Evolutionary conservation across 441 rosid genomes (phyloP).

Genomic region (Gossypium trilobum): DNA sequence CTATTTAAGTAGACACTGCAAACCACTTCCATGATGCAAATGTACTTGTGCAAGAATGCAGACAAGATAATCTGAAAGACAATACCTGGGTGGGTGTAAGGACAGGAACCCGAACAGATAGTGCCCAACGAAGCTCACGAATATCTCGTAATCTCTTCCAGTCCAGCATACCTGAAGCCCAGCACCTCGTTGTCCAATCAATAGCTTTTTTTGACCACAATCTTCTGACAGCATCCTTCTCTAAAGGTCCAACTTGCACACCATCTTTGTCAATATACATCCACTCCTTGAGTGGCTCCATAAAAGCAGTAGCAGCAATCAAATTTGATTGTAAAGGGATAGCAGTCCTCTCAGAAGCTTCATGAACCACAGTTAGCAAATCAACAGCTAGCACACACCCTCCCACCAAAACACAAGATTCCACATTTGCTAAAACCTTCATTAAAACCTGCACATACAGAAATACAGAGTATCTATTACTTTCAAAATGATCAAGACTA

Average conservation of each 20-base stretch:
- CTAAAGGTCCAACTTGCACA: constrained; percentile 77
- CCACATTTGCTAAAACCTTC: constrained; percentile 86
- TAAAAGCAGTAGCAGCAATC: constrained; percentile 96
- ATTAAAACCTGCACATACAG: constrained; percentile 62
- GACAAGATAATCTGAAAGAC: constrained; percentile 14
- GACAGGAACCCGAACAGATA: constrained; percentile 86
- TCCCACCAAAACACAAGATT: constrained; percentile 92
- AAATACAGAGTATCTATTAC: constrained; percentile 7
- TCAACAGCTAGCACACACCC: constrained; percentile 96
- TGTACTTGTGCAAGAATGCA: constrained; percentile 8
- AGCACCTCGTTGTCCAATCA: constrained; percentile 85
- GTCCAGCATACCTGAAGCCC: constrained; percentile 94
- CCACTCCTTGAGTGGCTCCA: constrained; percentile 99
- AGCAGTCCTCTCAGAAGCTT: constrained; percentile 93
- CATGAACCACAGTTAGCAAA: constrained; percentile 86
- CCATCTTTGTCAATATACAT: constrained; percentile 77
- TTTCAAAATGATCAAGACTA: constrained; percentile 11
- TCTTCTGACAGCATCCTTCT: constrained; percentile 93
- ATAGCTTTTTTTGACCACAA: constrained; percentile 91
- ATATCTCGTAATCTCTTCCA: constrained; percentile 96
- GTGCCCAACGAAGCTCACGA: constrained; percentile 99
- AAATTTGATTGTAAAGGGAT: constrained; percentile 95
- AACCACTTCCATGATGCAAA: background rate
- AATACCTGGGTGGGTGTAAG: constrained; percentile 89
- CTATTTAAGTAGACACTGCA: background rate